Conservation (phyloP, 2,329 filamentous ascomycete species). For the Stylonectria norvegica region DNA sequence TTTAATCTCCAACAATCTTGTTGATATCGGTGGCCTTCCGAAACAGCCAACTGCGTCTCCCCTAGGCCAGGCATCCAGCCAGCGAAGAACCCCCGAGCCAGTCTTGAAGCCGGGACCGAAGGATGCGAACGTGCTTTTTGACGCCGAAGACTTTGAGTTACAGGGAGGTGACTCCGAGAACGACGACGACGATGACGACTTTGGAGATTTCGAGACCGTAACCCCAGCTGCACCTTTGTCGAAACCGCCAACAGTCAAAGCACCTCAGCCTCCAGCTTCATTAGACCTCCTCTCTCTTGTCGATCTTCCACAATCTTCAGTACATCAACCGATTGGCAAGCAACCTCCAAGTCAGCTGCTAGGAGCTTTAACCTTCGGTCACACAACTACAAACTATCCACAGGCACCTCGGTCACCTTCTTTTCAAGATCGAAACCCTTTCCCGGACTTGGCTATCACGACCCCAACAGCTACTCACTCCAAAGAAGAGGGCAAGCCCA, state of each 20-base stretch:
- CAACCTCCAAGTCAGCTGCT: slow-evolving; percentile 32
- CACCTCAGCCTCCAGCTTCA: slow-evolving; percentile 22
- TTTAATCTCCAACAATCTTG: slow-evolving; percentile 50
- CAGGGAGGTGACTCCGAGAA: slow-evolving; percentile 40
- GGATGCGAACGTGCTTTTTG: slow-evolving; percentile 61
- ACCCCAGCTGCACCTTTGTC: slow-evolving; percentile 7
- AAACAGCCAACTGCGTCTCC: slow-evolving; percentile 5
- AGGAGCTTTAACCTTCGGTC: slow-evolving; percentile 27
- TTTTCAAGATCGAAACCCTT: slow-evolving; percentile 52
- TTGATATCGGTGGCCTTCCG: slow-evolving; percentile 33
- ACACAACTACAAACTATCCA: slow-evolving; percentile 35
- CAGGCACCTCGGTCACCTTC: slow-evolving; percentile 51
- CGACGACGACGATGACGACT: slow-evolving; percentile 49
- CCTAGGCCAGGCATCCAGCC: slow-evolving; percentile 10
- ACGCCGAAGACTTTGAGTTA: slow-evolving; percentile 55
- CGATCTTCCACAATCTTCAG: slow-evolving; percentile 25
- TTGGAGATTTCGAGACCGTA: slow-evolving; percentile 58
- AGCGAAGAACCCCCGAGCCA: slow-evolving; percentile 16
- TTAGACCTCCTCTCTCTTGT: slow-evolving; percentile 42
- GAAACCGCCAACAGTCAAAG: slow-evolving; percentile 5
- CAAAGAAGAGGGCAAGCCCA: slow-evolving; percentile 32
- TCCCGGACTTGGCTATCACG: slow-evolving; percentile 46
- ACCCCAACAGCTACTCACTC: slow-evolving; percentile 37
- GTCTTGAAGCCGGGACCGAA: slow-evolving; percentile 23
- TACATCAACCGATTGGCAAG: slow-evolving; percentile 16